Base-by-base conservation (phyloP, 179 eudicot genomes). In the Spergularia azorica region DNA sequence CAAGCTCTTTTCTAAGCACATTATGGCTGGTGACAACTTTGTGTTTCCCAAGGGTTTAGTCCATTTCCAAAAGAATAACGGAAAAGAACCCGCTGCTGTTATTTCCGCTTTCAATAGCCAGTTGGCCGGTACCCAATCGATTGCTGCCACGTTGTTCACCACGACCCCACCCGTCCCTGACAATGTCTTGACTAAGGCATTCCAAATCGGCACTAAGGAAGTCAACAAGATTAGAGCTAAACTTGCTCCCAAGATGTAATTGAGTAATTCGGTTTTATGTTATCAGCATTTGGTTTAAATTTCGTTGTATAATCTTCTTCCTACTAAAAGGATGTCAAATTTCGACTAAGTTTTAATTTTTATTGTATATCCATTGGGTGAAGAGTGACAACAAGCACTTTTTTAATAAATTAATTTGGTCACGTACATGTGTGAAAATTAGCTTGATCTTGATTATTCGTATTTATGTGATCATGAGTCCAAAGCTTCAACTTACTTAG, bases 71-170 rank as follows among this genome's bases (percentile, higher is more conserved):
- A 82, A 85, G 79, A 91, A 89, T 71, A 86, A 81, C 46, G 88
- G 85, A n/a, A 71, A 85, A 7, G 72, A 16, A 43, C 77, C 89
- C 1, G 95, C 92, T 0, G 84, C 92, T 0, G 86, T 80, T 9
- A 74, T 90, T 16, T 61, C 92, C 16, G 92, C 88, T 36, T 90
- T 90, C 61, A 89, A 82, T 70, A 87, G 90, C 76, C 95, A 90
- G 80, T 51, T 85, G 50, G 84, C 90, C 2, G 92, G 92, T 0
- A 84, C 88, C 43, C 89, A 85, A 74, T 69, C 82, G 10, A 65
- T 87, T 5, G 90, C 87, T 16, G 76, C 82, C 79, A 79, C 92
- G 36, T 69, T 90, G 75, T 89, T 90, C 58, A 74, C 88, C 1
- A 79, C 92, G 6, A 73, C 83, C 6, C 95, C 95, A 5, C 76